These are phyloP conservation scores for Arthrinium phaeospermum DNA, from an alignment of 2,329 filamentous ascomycete species.

Conservation along the genomic window DNA sequence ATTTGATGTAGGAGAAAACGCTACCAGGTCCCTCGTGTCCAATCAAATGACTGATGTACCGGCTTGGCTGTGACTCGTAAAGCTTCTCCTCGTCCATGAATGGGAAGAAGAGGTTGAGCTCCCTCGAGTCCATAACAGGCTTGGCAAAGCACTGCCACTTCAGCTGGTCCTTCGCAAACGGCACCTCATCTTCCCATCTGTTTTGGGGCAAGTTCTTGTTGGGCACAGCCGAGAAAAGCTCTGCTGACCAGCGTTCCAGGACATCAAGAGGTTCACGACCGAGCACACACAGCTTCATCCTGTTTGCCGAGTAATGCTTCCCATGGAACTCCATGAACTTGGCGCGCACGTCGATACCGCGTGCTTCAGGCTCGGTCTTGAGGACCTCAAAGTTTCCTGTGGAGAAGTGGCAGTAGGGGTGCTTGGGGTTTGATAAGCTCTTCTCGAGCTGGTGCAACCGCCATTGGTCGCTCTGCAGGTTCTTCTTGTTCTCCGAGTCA, in stretches of 20 bases:
- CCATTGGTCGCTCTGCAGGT: constrained; percentile 89
- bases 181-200: constrained; percentile 57
- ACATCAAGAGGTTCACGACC: constrained; percentile 83
- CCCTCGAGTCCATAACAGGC: constrained; percentile 86
- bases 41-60: constrained; percentile 87
- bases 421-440: constrained; percentile 82
- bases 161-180: constrained; percentile 55
- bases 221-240: constrained; percentile 81
- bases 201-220: constrained; percentile 78
- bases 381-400: constrained; percentile 88
- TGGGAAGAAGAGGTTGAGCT: constrained; percentile 81
- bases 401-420: constrained; percentile 90
- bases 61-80: constrained; percentile 80
- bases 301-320: constrained; percentile 89
- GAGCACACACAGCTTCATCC: constrained; percentile 89
- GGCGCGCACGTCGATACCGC: constrained; percentile 82
- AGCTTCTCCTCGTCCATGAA: constrained; percentile 83
- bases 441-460: constrained; percentile 87
- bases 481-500: constrained; percentile 98
- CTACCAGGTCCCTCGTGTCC: constrained; percentile 93
- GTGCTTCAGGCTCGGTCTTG: constrained; percentile 78
- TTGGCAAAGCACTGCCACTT: constrained; percentile 82
- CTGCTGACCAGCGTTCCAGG: constrained; percentile 81
- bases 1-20: constrained; percentile 88
- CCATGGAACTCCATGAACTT: constrained; percentile 94